These are phyloP conservation scores for Saitozyma podzolica DNA, from an alignment of 768 basidiomycete genomes.

Conservation along the genomic window DNA sequence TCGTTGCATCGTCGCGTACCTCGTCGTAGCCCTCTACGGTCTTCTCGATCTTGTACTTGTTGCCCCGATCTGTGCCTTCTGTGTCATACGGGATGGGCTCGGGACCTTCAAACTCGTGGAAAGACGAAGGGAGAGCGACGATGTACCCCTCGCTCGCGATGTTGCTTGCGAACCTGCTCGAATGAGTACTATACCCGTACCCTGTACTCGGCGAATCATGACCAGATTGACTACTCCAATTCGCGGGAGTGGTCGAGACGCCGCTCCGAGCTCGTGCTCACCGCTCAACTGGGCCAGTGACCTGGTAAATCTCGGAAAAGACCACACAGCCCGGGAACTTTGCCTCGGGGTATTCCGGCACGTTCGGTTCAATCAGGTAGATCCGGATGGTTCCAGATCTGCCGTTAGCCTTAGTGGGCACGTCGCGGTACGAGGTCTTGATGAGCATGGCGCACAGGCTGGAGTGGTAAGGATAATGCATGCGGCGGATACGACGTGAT, in stretches of 20 bases:
- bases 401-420: constrained; percentile 67
- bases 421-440: constrained; percentile 72
- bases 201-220: constrained; percentile 59
- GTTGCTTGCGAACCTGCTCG: constrained; percentile 42
- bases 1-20: constrained; percentile 53
- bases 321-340: constrained; percentile 75
- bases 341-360: constrained; percentile 81
- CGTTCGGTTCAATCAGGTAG: constrained; percentile 74
- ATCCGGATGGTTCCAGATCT: constrained; percentile 70
- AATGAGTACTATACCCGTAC: constrained; percentile 64
- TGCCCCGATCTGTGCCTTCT: constrained; percentile 89
- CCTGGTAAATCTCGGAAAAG: constrained; percentile 81
- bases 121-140: constrained; percentile 55
- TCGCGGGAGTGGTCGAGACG: constrained; percentile 68
- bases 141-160: constrained; percentile 51
- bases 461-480: too few relatives aligned
- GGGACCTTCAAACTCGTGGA: constrained; percentile 89
- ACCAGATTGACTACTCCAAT: neutral
- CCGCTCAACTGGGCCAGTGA: constrained; percentile 94
- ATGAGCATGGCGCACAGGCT: constrained; percentile 66
- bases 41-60: constrained; percentile 93
- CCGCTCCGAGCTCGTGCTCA: constrained; percentile 52
- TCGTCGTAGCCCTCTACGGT: constrained; percentile 83
- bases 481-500: too few relatives aligned
- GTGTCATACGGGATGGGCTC: constrained; percentile 84